Evolutionary conservation across 768 basidiomycete species (phyloP), one percentile per base, ranked within the genome.

Genomic region (Artomyces pyxidatus): DNA sequence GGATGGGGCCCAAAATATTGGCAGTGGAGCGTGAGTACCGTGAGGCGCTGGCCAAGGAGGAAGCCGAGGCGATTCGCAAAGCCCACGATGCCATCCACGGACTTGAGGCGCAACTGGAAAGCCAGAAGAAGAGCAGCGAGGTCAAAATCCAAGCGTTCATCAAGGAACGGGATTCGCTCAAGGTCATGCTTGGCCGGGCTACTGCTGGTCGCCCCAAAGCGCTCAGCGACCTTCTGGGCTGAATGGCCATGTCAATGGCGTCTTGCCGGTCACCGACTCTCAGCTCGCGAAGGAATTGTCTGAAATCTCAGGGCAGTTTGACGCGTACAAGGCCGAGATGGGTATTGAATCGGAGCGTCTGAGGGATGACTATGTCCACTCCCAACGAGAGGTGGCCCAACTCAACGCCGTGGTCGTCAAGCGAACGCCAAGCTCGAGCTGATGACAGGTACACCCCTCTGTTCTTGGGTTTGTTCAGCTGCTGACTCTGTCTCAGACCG

Each of bases 161-260:
- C 66, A 88, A 88, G 65, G 95, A 98, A 66, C 71, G 91, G 5
- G 96, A 96, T 57, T 78, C 89, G 39, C 75, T 94, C 55, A 84
- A 81, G 58, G 74, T 76, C 32, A 78, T 96, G 75, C 71, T 93
- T 14, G n/a, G n/a, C n/a, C n/a, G n/a, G n/a, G n/a, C n/a, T n/a
- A n/a, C n/a, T n/a, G n/a, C n/a, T n/a, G n/a, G 71, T 73, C 16
- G 68, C 86, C 45, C 70, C 74, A 14, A n/a, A n/a, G n/a, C n/a
- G n/a, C n/a, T 61, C 60, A 17, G 48, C 43, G 51, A 9, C 45
- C 46, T 14, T 29, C 23, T 21, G 45, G 46, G 17, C 51, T 68
- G 44, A 66, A 63, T 21, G 63, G 57, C 17, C 50, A 57, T 30
- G 25, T 44, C 54, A 23, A 29, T 40, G 16, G 45, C 37, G n/a